phyloP scores from a whole-genome alignment of 495 filamentous ascomycete genomes.

The Daldinia bambusicola region DNA sequence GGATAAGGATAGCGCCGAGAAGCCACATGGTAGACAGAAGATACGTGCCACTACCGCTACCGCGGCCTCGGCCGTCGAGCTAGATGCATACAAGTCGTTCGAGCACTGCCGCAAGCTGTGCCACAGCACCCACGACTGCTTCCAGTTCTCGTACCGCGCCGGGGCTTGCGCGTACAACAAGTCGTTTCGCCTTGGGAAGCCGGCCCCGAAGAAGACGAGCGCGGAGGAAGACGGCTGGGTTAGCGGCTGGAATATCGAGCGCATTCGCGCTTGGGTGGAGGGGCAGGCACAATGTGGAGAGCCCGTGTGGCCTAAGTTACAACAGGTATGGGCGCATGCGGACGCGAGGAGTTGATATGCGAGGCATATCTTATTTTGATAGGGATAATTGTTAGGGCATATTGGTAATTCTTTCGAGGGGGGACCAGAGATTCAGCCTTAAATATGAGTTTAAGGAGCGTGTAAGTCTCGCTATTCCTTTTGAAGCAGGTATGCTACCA shows the following conservation, averaged over 20 bases:
- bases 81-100: constrained; percentile 53
- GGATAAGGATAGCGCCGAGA: constrained; percentile 45
- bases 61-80: constrained; percentile 51
- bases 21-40: constrained; percentile 20
- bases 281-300: constrained; percentile 45
- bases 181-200: constrained; percentile 50
- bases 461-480: not conserved
- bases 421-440: not conserved
- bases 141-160: constrained; percentile 50
- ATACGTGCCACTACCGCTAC: too few species aligned
- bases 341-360: not conserved
- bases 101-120: constrained; percentile 58
- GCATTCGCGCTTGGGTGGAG: constrained; percentile 48
- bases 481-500: not conserved
- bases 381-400: not conserved
- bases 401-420: not conserved
- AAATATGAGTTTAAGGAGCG: not conserved
- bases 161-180: constrained; percentile 48
- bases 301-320: constrained; percentile 50
- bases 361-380: not conserved
- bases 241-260: constrained; percentile 54
- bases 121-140: constrained; percentile 52
- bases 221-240: constrained; percentile 30
- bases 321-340: not conserved
- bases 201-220: constrained; percentile 36